Evolutionary conservation across 129 eudicot genomes (phyloP).

Genomic region (Chrysanthemum seticuspe): DNA sequence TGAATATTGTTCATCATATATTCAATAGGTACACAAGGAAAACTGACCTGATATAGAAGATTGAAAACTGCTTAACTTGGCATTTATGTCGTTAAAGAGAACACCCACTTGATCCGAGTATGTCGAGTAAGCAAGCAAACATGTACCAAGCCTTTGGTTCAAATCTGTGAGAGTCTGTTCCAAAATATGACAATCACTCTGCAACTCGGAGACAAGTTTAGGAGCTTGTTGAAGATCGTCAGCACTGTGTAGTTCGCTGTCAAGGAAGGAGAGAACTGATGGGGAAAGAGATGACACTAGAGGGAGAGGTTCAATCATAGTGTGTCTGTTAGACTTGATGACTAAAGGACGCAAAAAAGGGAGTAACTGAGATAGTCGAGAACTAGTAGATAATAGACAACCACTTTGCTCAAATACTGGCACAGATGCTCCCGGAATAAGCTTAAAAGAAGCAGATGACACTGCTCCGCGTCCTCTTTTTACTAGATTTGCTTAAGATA

Average conservation of each 20-base stretch:
- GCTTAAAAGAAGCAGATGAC: neutral
- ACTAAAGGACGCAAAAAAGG: neutral
- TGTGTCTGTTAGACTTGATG: slow-evolving; percentile 20
- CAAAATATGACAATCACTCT: slow-evolving; percentile 38
- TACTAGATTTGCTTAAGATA: neutral
- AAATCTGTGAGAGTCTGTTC: slow-evolving; percentile 57
- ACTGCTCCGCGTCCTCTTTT: neutral
- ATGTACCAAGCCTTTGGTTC: slow-evolving; percentile 39
- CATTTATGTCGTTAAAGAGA: slow-evolving; percentile 37
- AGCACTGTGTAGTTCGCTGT: slow-evolving; percentile 41
- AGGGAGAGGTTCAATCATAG: slow-evolving; percentile 51
- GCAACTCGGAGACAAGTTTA: slow-evolving; percentile 45
- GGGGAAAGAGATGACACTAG: slow-evolving; percentile 61
- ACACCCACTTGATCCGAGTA: slow-evolving; percentile 45
- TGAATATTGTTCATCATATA: neutral
- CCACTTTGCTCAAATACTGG: neutral
- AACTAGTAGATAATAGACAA: too few relatives aligned
- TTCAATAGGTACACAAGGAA: neutral
- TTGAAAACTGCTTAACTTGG: slow-evolving; percentile 44
- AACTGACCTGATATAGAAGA: slow-evolving; percentile 32
- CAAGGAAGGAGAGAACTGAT: slow-evolving; percentile 44
- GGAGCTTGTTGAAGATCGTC: slow-evolving; percentile 55
- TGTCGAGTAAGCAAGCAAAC: slow-evolving; percentile 49
- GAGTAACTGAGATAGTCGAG: too few relatives aligned
- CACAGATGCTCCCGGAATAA: neutral